Evolutionary conservation across 2,329 filamentous ascomycete species (phyloP), one percentile per base, ranked within the genome.

Genomic region (Fusarium sublunatum): DNA sequence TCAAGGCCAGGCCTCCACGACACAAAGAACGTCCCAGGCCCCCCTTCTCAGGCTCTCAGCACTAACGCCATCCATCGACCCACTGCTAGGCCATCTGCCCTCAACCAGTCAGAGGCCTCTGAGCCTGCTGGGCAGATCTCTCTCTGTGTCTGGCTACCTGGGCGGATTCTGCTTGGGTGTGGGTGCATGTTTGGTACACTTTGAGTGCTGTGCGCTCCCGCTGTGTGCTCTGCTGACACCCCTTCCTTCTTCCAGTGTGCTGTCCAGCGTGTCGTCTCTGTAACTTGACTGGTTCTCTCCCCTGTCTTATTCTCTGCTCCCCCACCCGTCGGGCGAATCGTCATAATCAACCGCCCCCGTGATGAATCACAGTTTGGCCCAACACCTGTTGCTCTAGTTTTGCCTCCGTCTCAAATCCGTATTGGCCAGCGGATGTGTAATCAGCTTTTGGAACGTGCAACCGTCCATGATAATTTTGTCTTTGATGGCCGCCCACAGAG

Each of bases 41-140:
- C 68, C 60, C 58, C 61, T 61, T 67, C 63, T 65, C 64, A 31
- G 44, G 56, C 56, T 61, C 65, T 70, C 70, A 69, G 69, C 68
- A 71, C 73, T 71, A 74, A 73, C 68, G 66, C 69, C 67, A 71
- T 71, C 65, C 68, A 67, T 71, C 68, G 62, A 39, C 67, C 69
- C 69, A 71, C 68, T 65, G 29, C 54, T 56, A 59, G 68, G 57
- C 69, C 68, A 49, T 57, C 38, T 46, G 46, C 44, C 39, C 44
- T 57, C 29, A 35, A 46, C 66, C 69, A 70, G 57, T 72, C 64
- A 69, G 41, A 60, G 52, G 55, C 10, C 39, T 43, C 26, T 40
- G 13, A 19, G 35, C 22, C 35, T 32, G 28, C 42, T 53, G 49
- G 48, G 61, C 24, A 65, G 61, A 65, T 65, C 61, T 54, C 54